phyloP scores from a whole-genome alignment of 2,329 filamentous ascomycete species.

The Alternaria arborescens region DNA sequence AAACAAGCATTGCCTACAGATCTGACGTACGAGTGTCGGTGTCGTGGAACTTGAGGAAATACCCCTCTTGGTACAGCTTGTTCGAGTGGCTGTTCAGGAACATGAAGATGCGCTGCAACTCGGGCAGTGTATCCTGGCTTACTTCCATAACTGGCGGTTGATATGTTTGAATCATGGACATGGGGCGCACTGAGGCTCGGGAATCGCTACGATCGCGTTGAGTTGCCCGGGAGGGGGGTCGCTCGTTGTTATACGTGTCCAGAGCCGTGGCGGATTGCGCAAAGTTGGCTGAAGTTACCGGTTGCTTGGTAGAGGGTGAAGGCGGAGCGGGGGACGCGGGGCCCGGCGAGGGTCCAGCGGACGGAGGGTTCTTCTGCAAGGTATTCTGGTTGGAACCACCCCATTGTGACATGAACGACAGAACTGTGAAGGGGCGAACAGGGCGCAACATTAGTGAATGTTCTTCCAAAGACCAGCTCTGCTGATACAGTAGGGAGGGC shows the following conservation, averaged over 20 bases:
- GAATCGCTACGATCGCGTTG: slow-evolving; percentile 57
- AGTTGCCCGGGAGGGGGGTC: slow-evolving; percentile 44
- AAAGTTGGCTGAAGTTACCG: slow-evolving; percentile 26
- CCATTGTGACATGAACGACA: slow-evolving; percentile 88
- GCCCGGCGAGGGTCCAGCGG: slow-evolving; percentile 38
- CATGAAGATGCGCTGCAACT: slow-evolving; percentile 92
- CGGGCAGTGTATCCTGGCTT: slow-evolving; percentile 83
- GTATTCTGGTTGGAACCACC: slow-evolving; percentile 56
- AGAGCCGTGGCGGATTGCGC: slow-evolving; percentile 43
- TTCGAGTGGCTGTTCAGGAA: slow-evolving; percentile 95
- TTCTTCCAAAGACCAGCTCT: slow-evolving; percentile 14
- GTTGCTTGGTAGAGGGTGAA: slow-evolving; percentile 39
- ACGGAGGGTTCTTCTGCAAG: slow-evolving; percentile 35
- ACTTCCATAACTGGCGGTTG: slow-evolving; percentile 88
- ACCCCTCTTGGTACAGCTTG: slow-evolving; percentile 97
- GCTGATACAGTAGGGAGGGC: slow-evolving; percentile 13
- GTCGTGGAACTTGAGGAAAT: slow-evolving; percentile 96
- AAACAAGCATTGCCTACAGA: slow-evolving; percentile 6
- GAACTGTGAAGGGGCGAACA: slow-evolving; percentile 63
- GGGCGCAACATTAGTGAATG: slow-evolving; percentile 40
- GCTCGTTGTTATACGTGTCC: slow-evolving; percentile 38
- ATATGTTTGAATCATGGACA: slow-evolving; percentile 87
- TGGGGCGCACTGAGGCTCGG: slow-evolving; percentile 70
- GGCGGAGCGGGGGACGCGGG: slow-evolving; percentile 46
- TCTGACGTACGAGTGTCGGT: slow-evolving; percentile 80